Evolutionary conservation across 148 eudicot genomes (phyloP).

Genomic region (Selenicereus undatus): DNA sequence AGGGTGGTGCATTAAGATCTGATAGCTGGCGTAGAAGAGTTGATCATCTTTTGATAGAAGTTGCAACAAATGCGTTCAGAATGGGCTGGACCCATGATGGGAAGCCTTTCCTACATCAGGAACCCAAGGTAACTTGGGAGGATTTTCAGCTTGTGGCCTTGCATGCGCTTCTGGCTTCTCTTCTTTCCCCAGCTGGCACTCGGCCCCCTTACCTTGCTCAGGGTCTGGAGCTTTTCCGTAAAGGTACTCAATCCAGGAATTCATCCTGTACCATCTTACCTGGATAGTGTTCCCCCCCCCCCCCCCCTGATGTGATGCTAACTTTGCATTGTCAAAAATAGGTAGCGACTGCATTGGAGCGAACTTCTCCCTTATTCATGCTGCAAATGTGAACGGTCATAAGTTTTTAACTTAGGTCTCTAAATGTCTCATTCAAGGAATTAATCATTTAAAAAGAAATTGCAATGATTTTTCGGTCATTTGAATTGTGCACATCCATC

Average conservation of each 20-base stretch:
- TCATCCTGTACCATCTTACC: not conserved
- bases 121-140: constrained; percentile 37
- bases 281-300: not conserved
- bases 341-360: not conserved
- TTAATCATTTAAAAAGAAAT: no score
- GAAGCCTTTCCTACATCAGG: constrained; percentile 22
- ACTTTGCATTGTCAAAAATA: not conserved
- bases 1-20: constrained; percentile 77
- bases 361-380: not conserved
- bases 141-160: constrained; percentile 79
- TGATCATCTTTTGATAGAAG: constrained; percentile 53
- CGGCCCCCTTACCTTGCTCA: constrained; percentile 68
- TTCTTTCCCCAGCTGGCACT: constrained; percentile 63
- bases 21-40: constrained; percentile 65
- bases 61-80: constrained; percentile 60
- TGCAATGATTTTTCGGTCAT: no score
- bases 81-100: constrained; percentile 44
- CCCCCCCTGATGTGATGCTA: no score
- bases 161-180: constrained; percentile 80
- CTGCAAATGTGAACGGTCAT: not conserved
- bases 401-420: not conserved
- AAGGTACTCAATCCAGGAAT: constrained; percentile 45
- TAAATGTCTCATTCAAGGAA: no score
- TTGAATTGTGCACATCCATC: not conserved
- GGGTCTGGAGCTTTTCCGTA: constrained; percentile 69